Percentiles rank a stretch among this genome's conserved stretches.
These are phyloP conservation scores for Fagus sylvatica DNA, from an alignment of 306 rosid genomes.

Conservation along the genomic window DNA sequence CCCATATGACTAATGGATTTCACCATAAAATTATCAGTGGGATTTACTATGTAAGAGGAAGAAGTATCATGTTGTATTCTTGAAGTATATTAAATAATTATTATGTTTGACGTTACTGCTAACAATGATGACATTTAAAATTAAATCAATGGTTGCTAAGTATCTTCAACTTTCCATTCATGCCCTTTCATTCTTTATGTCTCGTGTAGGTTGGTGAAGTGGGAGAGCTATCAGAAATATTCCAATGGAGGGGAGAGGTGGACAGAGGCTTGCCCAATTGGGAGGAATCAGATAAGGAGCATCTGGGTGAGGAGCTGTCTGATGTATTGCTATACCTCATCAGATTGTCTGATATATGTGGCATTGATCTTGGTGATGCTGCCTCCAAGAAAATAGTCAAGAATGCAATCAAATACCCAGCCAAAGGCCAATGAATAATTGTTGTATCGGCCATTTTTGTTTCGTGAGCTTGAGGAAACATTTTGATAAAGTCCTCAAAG, in stretches of 20 bases:
- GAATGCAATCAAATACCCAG: slow-evolving; percentile 54
- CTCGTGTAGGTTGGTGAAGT: slow-evolving; percentile 49
- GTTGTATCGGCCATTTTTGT: neutral
- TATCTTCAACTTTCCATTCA: neutral
- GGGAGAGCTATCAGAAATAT: slow-evolving; percentile 56
- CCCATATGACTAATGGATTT: no score
- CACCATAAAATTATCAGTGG: no score
- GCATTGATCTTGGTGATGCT: slow-evolving; percentile 45
- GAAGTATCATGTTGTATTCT: no score
- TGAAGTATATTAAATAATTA: no score
- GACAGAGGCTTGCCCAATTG: slow-evolving; percentile 55
- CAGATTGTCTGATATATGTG: slow-evolving; percentile 53
- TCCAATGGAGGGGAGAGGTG: slow-evolving; percentile 63
- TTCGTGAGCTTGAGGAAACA: neutral
- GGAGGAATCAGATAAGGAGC: slow-evolving; percentile 53
- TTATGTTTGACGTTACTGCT: no score
- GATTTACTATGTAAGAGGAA: no score
- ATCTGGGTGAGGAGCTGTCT: slow-evolving; percentile 57
- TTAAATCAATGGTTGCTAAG: no score
- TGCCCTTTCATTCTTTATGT: neutral
- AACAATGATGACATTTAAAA: no score
- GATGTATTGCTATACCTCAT: slow-evolving; percentile 51
- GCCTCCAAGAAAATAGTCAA: slow-evolving; percentile 48
- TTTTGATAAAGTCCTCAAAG: neutral
- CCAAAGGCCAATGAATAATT: neutral